Conservation (phyloP, 345 rosid genomes). For the Syzygium aromaticum region DNA sequence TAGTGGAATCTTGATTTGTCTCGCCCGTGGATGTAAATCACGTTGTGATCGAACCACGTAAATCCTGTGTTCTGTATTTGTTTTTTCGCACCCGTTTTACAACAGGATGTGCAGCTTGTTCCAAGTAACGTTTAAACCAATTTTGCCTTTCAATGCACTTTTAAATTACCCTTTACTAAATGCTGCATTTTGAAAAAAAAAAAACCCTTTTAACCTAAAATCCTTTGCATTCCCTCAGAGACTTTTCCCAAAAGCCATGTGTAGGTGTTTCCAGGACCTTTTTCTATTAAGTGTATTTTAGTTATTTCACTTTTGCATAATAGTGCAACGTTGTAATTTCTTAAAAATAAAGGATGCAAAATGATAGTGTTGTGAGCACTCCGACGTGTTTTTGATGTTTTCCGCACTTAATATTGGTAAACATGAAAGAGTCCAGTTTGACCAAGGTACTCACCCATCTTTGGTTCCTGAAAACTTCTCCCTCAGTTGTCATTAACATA, state of each 20-base stretch:
- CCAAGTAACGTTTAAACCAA: background rate
- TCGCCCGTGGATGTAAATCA: no score
- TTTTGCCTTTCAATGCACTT: background rate
- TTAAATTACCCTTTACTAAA: background rate
- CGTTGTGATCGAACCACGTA: no score
- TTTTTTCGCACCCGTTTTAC: no score
- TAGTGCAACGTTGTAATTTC: background rate
- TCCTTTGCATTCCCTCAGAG: background rate
- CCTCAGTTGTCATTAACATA: background rate
- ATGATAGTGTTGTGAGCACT: background rate
- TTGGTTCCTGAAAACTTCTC: background rate
- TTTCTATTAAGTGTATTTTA: background rate
- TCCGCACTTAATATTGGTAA: background rate
- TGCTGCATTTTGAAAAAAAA: no score
- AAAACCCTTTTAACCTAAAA: background rate
- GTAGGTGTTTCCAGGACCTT: background rate
- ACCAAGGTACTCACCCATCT: background rate
- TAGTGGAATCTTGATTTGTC: no score
- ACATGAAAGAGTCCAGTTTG: background rate
- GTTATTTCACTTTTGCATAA: background rate
- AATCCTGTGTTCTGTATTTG: no score
- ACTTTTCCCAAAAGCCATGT: background rate
- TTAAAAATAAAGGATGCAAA: background rate
- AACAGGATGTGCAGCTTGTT: background rate
- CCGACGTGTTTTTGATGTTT: background rate